Conservation (phyloP, 768 basidiomycete genomes). For the Lactarius quietus region DNA sequence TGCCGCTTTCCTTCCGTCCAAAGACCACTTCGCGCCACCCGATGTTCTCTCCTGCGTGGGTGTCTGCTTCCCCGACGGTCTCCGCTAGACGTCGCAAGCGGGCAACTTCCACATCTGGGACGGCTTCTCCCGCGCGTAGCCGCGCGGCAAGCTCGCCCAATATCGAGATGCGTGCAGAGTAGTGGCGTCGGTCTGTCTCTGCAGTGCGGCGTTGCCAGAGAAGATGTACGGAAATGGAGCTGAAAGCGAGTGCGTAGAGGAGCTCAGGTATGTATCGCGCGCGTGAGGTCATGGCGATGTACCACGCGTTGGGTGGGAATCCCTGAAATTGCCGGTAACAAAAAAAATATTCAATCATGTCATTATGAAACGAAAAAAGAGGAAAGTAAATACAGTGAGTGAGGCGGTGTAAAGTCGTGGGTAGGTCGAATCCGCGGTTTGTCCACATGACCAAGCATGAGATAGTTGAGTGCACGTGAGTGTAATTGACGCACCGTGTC, state of each 20-base stretch:
- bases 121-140: constrained; percentile 44
- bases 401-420: not conserved
- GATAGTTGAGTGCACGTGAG: not conserved
- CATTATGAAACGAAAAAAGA: not conserved
- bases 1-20: constrained; percentile 20
- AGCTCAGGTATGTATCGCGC: constrained; percentile 57
- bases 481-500: not conserved
- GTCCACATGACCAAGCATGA: not conserved
- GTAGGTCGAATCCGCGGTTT: not conserved
- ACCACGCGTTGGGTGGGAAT: not conserved
- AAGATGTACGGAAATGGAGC: constrained; percentile 65
- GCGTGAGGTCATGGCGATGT: constrained; percentile 23
- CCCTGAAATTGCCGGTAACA: not conserved
- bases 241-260: constrained; percentile 60
- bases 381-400: not conserved
- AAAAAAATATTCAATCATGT: not conserved
- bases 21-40: constrained; percentile 22
- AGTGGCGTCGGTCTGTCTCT: constrained; percentile 51
- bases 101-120: constrained; percentile 50
- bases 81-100: constrained; percentile 53
- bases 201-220: constrained; percentile 48
- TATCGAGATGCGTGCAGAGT: constrained; percentile 58
- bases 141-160: constrained; percentile 55
- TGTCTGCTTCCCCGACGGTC: constrained; percentile 25
- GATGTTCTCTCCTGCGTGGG: constrained; percentile 14